Base-by-base conservation (phyloP, 805 yeast species). In the Ogataea philodendri region DNA sequence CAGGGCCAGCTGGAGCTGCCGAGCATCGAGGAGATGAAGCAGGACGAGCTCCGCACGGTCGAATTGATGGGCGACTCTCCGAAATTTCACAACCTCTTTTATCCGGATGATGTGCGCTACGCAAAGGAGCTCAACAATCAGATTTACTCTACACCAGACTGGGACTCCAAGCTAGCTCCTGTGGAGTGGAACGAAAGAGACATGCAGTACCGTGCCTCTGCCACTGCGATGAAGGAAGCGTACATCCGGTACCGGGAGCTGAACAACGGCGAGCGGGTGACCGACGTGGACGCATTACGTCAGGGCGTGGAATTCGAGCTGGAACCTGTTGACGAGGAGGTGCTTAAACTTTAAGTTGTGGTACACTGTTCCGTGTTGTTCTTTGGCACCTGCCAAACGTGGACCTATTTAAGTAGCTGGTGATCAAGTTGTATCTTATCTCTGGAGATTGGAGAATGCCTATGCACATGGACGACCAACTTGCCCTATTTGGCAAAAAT, bases 71-170 rank as follows among this genome's bases (percentile, higher is more conserved):
- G 81, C 2, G 62, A 62, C 6, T 69, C 68, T 15, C 52, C 66
- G 15, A 53, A 52, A 5, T 73, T 67, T 54, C 84, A 79, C 46
- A 70, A 69, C 39, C 54, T 80, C 48, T 57, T 61, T 9, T 72
- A 59, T 46, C 86, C 86, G 11, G 64, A 62, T 30, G 89, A 81
- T 46, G 74, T 74, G 1, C 65, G 70, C 15, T 81, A 76, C 52
- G 65, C 74, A 36, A 65, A 68, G 40, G 54, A 58, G 31, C 56
- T 74, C 26, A 65, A 66, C 42, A 45, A 48, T 13, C 63, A 67
- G 44, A 57, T 55, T 28, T 29, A 38, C 27, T 17, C 38, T 3
- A 46, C 42, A 20, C 36, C 42, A 13, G 51, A 36, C 14, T 63
- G 45, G 35, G 65, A 64, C 20, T 46, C 54, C 15, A 81, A 81